Evolutionary conservation across 768 basidiomycete species (phyloP), one percentile per base, ranked within the genome.

Genomic region (Tulasnella sp.): DNA sequence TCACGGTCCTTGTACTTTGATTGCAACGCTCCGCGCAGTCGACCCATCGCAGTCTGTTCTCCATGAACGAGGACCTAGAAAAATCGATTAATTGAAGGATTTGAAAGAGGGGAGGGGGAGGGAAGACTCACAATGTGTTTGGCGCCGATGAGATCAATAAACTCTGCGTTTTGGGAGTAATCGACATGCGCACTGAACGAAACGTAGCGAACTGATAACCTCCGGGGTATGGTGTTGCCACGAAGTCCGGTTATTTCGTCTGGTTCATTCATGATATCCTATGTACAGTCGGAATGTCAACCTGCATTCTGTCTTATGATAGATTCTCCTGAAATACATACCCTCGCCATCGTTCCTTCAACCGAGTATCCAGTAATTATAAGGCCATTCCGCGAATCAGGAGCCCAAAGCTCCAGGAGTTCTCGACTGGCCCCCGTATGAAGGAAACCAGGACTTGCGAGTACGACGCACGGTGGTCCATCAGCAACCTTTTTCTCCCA

Each of bases 161-260:
- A 99, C 83, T 97, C 95, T 7, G 95, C 93, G 84, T 99, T 99
- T 85, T 99, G 98, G 24, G 94, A 91, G 83, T 94, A 98, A 84
- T 99, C 98, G 81, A 99, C 98, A 84, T 99, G 98, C 0, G 98
- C 98, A 79, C 95, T 94, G 87, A 99, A 99, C 4, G 98, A 99
- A 82, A 99, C 97, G 82, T 97, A 93, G 82, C 99, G 96, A 84
- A 99, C 96, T 0, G 97, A 97, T 82, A 97, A 89, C 83, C 97
- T 94, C 81, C 97, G 89, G 31, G 92, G 93, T 79, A 99, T 97
- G 71, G 91, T 91, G 42, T 88, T 88, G 62, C 97, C 96, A 85
- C 95, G 94, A 82, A 93, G 84, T 16, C 92, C 89, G 27, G 86
- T 87, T 82, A 99, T 94, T 82, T 98, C 96, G 85, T 96, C 96